A percentile compares a stretch with the other conserved stretches of the same genome.
These are phyloP conservation scores for Styphnolobium japonicum DNA, from an alignment of 306 rosid genomes.

Conservation along the genomic window DNA sequence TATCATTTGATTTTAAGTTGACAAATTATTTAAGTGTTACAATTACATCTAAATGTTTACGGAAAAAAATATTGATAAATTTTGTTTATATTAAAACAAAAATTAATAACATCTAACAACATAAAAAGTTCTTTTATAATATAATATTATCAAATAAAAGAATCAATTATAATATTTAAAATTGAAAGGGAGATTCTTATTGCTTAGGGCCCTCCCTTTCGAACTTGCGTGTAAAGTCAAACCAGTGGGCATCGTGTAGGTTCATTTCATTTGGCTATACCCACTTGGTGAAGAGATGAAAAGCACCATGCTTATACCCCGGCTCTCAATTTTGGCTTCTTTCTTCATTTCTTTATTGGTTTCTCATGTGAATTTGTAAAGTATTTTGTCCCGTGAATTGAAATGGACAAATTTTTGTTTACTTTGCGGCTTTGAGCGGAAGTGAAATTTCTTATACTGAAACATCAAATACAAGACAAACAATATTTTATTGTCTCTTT, in stretches of 20 bases:
- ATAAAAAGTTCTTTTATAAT: not conserved
- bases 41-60: not conserved
- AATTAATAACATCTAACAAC: not conserved
- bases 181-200: not conserved
- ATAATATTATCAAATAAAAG: not conserved
- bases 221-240: slow-evolving; percentile 15
- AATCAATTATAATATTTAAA: not conserved
- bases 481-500: no score
- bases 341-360: not conserved
- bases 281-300: slow-evolving; percentile 7
- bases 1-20: not conserved
- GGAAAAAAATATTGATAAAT: not conserved
- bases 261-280: slow-evolving; percentile 5
- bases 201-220: not conserved
- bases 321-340: not conserved
- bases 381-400: not conserved
- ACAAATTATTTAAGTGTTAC: not conserved
- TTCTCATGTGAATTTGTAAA: slow-evolving; percentile 12
- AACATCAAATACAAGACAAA: not conserved
- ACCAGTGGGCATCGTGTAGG: not conserved
- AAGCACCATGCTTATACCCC: not conserved
- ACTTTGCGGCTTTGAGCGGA: no score
- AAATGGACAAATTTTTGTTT: not conserved
- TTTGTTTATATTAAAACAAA: not conserved
- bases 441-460: not conserved